Base-by-base conservation (phyloP, 2,329 filamentous ascomycete genomes). In the Beauveria sp. region DNA sequence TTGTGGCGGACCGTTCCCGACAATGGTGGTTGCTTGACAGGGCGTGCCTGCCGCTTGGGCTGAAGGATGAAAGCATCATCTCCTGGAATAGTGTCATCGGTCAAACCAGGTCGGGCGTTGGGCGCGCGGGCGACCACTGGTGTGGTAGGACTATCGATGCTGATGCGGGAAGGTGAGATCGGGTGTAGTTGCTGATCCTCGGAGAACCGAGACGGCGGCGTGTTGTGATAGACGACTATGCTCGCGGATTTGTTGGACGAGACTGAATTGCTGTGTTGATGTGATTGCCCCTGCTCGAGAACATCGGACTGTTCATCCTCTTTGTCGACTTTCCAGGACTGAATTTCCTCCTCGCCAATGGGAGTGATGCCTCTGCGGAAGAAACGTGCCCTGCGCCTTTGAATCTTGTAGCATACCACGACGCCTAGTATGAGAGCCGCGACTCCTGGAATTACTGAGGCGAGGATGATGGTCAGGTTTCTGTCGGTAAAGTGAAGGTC, bases 341-440 rank as follows among this genome's bases (percentile, higher is more conserved):
- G 82, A 62, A 87, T 87, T 69, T 87, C 85, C 63, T 86, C 84
- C 66, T 87, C 85, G 64, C 82, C 79, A 62, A 87, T 85, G 14
- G 85, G 84, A 0, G 83, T 83, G 50, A 83, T 82, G 53, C 82
- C 83, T 55, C 84, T 75, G 55, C 77, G 76, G 65, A 82, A 77
- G 60, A 85, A 75, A 4, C 73, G 75, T 28, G 70, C 67, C 51
- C 69, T 75, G 47, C 75, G 76, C 47, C 76, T 72, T 46, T 70
- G 73, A 18, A 75, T 70, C 55, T 75, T 71, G 63, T 73, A 78
- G 41, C 76, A 66, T 51, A 79, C 68, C 3, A 76, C 64, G 20
- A 68, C 66, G 4, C 72, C 71, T 22, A 73, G 61, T 40, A 63
- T 57, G 59, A 73, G 66, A 53, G 80, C 68, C 18, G 76, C 64